Evolutionary conservation across 179 eudicot species (phyloP).

Genomic region (Spergularia azorica): DNA sequence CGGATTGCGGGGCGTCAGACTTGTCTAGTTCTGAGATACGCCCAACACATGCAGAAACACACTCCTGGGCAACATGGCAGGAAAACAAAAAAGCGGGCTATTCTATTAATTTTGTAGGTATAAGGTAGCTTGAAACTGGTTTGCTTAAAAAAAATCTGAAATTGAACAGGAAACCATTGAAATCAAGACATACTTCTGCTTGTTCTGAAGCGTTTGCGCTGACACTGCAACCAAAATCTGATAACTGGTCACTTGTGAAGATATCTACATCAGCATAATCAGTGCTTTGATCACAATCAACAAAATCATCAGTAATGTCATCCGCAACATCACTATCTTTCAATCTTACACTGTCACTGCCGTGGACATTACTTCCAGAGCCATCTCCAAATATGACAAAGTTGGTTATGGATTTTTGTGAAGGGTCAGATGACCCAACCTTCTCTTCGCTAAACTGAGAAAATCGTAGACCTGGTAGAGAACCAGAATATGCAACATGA

Average conservation of each 20-base stretch:
- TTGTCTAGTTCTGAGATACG: constrained; percentile 23
- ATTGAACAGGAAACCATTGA: not conserved
- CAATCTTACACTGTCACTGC: constrained; percentile 28
- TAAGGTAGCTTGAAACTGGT: not conserved
- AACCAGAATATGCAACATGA: constrained; percentile 4
- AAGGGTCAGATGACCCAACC: constrained; percentile 62
- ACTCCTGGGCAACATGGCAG: constrained; percentile 20
- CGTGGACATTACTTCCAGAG: constrained; percentile 31
- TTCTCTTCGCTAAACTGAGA: constrained; percentile 80
- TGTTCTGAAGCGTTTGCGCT: constrained; percentile 24
- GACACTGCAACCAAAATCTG: constrained; percentile 33
- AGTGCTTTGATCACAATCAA: constrained; percentile 31
- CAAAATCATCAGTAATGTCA: constrained; percentile 30
- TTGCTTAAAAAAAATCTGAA: not conserved
- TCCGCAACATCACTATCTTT: constrained; percentile 27
- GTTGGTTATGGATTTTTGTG: constrained; percentile 80
- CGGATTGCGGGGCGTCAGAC: constrained; percentile 25
- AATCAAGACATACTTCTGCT: constrained; percentile 35
- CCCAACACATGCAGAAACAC: constrained; percentile 13
- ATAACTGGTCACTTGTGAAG: constrained; percentile 30
- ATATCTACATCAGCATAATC: constrained; percentile 32
- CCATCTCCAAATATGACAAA: constrained; percentile 53
- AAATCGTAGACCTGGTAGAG: constrained; percentile 71
- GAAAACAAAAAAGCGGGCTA: not conserved
- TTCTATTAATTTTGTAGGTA: not conserved